Evolutionary conservation across 345 rosid species (phyloP).

Genomic region (Bretschneidera sinensis): DNA sequence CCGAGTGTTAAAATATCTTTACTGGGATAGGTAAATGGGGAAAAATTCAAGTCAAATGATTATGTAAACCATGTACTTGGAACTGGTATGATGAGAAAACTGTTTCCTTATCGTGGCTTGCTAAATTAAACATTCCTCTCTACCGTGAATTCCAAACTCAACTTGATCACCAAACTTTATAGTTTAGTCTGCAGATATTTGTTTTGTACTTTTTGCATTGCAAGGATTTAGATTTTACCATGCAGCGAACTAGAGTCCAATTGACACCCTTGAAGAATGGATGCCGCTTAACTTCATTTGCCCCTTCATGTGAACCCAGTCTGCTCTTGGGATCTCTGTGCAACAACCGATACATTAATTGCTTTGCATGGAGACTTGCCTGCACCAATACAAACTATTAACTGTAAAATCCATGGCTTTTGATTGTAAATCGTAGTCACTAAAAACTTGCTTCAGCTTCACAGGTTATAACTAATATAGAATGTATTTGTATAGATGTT

Average conservation of each 20-base stretch:
- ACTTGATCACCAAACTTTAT: background rate
- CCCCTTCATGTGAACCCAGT: constrained; percentile 77
- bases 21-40: too few relatives aligned
- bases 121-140: background rate
- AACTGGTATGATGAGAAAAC: too few relatives aligned
- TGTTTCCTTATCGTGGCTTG: too few relatives aligned
- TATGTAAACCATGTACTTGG: too few relatives aligned
- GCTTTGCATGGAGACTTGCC: constrained; percentile 78
- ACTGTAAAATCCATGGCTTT: background rate
- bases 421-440: background rate
- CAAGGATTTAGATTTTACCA: constrained; percentile 37
- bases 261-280: constrained; percentile 72
- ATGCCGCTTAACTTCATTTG: constrained; percentile 79
- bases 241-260: constrained; percentile 91
- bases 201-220: background rate
- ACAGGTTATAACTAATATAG: too few relatives aligned
- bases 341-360: constrained; percentile 64
- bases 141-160: background rate
- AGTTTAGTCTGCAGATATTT: background rate
- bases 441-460: too few relatives aligned
- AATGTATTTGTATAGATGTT: too few relatives aligned
- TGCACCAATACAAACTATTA: constrained; percentile 17
- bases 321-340: constrained; percentile 84
- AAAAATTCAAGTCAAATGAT: too few relatives aligned
- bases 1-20: too few relatives aligned